These are phyloP conservation scores for Trichoderma gracile DNA, from an alignment of 2,329 filamentous ascomycete species.

Conservation along the genomic window DNA sequence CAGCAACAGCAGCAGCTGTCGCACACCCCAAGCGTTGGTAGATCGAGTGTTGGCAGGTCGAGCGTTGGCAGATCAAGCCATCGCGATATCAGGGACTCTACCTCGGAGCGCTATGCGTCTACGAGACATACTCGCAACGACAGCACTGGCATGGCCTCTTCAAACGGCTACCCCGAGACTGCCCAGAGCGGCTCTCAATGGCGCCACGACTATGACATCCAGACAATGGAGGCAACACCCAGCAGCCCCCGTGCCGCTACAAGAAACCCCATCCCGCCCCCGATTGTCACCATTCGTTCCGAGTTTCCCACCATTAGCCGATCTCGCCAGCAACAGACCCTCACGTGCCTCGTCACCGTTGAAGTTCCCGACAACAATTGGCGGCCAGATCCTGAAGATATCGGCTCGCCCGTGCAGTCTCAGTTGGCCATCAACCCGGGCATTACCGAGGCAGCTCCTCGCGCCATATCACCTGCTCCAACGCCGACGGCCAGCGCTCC, in stretches of 20 bases:
- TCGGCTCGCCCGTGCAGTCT: conserved; percentile 54
- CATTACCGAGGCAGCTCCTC: conserved; percentile 56
- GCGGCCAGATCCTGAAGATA: conserved; percentile 80
- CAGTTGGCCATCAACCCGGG: conserved; percentile 34
- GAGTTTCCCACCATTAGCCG: conserved; percentile 94
- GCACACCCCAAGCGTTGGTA: conserved; percentile 34
- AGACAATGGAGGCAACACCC: conserved; percentile 89
- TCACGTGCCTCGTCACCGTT: conserved; percentile 91
- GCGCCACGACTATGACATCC: conserved; percentile 91
- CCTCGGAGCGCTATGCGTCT: conserved; percentile 48
- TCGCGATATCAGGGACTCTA: conserved; percentile 53
- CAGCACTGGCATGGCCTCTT: conserved; percentile 75
- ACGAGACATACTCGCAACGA: conserved; percentile 71
- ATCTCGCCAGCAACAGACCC: conserved; percentile 88
- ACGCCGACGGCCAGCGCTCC: conserved; percentile 59
- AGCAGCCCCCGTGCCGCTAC: conserved; percentile 69
- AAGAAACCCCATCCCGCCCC: conserved; percentile 86
- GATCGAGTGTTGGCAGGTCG: conserved; percentile 24
- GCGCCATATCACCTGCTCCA: conserved; percentile 60
- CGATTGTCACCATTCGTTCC: conserved; percentile 90
- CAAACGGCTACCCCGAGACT: conserved; percentile 76
- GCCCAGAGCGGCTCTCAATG: conserved; percentile 68
- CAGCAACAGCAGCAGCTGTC: conserved; percentile 33
- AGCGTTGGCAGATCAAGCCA: conserved; percentile 37
- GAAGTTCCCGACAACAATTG: conserved; percentile 93